Evolutionary conservation across 2,329 filamentous ascomycete genomes (phyloP), one percentile per base, ranked within the genome.

Genomic region (Phialophora expanda): DNA sequence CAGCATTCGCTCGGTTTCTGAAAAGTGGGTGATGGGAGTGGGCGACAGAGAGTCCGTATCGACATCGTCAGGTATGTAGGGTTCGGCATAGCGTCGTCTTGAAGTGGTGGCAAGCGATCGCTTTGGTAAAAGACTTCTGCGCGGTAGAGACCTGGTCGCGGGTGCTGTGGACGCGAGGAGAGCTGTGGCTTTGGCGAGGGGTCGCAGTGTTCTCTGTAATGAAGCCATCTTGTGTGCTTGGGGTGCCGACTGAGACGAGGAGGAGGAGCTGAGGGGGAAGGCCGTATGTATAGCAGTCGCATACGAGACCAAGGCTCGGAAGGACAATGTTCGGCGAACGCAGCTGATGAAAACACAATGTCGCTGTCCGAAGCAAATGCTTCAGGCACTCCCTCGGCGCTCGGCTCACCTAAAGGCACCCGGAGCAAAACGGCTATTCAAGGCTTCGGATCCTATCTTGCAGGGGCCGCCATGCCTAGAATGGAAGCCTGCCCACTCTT

Each of bases 11-110:
- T 99, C 95, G 66, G 91, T 89, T 80, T 99, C 95, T 73, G 92
- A 96, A 70, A 97, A 84, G 79, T 96, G 93, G 51, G 90, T 90
- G 80, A 99, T 97, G 60, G 95, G 95, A 5, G 94, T 97, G 0
- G 95, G 94, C 0, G 90, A 89, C 70, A 97, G 85, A 56, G 91
- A 88, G 67, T 89, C 85, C 74, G 96, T 87, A 78, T 95, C 81
- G 66, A 82, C 74, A 56, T 77, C 75, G 72, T 79, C 69, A 44
- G 69, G 60, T 56, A 59, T 67, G 56, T 66, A 75, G 5, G 76
- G 71, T 68, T 78, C 73, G 38, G 77, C 71, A 62, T 66, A 55
- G 56, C 61, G 68, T 59, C 75, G 74, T 75, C 76, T 78, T 11
- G 79, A 71, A 57, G 76, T 73, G 62, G 80, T 73, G 51, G 80